A percentile compares a stretch with the other conserved stretches of the same genome.
Evolutionary conservation across 1,284 basidiomycete genomes (phyloP).

Genomic region (Xanthoconium separans): DNA sequence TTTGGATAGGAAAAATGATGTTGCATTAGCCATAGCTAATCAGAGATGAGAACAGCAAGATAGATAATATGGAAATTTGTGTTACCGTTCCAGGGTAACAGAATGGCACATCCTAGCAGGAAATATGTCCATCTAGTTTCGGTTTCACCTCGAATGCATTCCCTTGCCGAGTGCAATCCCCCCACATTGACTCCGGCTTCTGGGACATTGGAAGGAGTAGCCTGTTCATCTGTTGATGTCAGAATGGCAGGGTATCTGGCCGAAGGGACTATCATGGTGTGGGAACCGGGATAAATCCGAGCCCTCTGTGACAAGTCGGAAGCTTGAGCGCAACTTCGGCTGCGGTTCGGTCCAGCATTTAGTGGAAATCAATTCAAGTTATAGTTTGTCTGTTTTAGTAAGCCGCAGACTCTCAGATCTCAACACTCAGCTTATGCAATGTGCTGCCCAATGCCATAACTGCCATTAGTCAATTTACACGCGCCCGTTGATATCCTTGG

Average conservation of each 20-base stretch:
- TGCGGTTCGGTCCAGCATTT: neutral
- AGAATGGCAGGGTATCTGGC: neutral
- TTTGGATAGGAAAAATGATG: constrained; percentile 1
- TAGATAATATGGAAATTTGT: neutral
- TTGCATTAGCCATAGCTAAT: neutral
- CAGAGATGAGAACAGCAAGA: neutral
- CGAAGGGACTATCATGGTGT: neutral
- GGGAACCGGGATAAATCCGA: neutral
- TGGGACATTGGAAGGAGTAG: neutral
- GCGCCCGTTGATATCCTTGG: no score
- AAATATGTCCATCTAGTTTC: neutral
- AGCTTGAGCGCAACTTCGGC: neutral
- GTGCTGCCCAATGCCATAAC: no score
- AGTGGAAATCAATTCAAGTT: neutral
- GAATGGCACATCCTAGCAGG: neutral
- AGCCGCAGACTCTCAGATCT: no score
- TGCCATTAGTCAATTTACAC: no score
- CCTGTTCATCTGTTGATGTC: neutral
- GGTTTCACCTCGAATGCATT: neutral
- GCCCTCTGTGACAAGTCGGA: neutral
- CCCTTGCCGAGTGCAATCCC: neutral
- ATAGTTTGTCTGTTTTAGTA: no score
- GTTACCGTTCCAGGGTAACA: neutral
- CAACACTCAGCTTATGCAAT: no score
- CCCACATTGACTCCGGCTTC: neutral